Evolutionary conservation across 495 filamentous ascomycete genomes (phyloP).

Genomic region (Cercophora newfieldiana): DNA sequence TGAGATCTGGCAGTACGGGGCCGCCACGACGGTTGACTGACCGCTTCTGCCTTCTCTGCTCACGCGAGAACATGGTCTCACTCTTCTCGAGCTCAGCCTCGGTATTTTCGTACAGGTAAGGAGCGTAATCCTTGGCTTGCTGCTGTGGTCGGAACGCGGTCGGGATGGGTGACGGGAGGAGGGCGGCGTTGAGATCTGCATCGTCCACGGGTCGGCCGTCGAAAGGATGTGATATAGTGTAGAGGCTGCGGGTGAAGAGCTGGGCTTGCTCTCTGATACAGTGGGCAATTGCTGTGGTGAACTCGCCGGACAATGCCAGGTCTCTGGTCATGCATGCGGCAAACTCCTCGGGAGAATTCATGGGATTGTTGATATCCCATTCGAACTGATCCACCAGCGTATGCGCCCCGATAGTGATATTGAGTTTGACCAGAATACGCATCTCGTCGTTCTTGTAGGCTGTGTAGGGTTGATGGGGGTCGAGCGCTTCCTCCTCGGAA

Average conservation of each 20-base stretch:
- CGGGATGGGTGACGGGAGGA: conserved; percentile 81
- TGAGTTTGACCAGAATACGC: conserved; percentile 91
- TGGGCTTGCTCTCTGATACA: conserved; percentile 95
- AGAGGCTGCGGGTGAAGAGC: conserved; percentile 89
- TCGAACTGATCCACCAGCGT: conserved; percentile 97
- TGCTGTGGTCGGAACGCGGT: conserved; percentile 85
- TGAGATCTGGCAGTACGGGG: conserved; percentile 91
- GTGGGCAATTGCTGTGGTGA: conserved; percentile 95
- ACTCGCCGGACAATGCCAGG: conserved; percentile 90
- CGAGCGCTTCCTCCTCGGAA: conserved; percentile 86
- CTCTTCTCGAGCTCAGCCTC: conserved; percentile 87
- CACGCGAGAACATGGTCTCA: conserved; percentile 87
- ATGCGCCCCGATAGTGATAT: conserved; percentile 95
- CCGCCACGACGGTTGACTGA: conserved; percentile 92
- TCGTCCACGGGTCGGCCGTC: conserved; percentile 93
- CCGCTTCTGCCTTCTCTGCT: conserved; percentile 90
- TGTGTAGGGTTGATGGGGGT: conserved; percentile 84
- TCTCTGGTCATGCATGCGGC: conserved; percentile 85
- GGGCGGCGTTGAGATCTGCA: conserved; percentile 77
- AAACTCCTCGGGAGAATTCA: conserved; percentile 93
- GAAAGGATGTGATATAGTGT: conserved; percentile 89
- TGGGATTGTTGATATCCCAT: conserved; percentile 96
- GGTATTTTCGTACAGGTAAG: conserved; percentile 89
- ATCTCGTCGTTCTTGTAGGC: conserved; percentile 99
- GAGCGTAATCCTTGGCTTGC: conserved; percentile 87